Evolutionary conservation across 2,329 filamentous ascomycete species (phyloP).

Genomic region (Colletotrichum tanaceti): DNA sequence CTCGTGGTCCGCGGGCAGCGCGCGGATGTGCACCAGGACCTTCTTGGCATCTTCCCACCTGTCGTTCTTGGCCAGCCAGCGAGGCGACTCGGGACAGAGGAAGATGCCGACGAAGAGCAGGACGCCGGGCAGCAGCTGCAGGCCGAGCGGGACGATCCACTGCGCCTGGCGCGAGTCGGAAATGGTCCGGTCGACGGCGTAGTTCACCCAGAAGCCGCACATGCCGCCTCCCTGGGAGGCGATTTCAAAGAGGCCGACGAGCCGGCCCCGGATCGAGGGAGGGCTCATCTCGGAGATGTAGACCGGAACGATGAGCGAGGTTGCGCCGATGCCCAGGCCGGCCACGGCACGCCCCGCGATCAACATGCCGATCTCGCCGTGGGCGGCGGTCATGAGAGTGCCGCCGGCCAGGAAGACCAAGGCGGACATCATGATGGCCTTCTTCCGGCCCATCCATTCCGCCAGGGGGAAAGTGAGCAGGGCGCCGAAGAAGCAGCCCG

Average conservation of each 20-base stretch:
- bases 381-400: conserved; percentile 51
- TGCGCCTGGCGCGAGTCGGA: conserved; percentile 42
- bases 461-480: conserved; percentile 66
- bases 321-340: conserved; percentile 62
- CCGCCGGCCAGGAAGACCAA: conserved; percentile 62
- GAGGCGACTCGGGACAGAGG: conserved; percentile 53
- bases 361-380: conserved; percentile 62
- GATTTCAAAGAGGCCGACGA: conserved; percentile 63
- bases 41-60: conserved; percentile 52
- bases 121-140: conserved; percentile 54
- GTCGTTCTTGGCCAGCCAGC: conserved; percentile 50
- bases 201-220: conserved; percentile 56
- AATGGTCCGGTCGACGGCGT: conserved; percentile 46
- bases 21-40: conserved; percentile 53
- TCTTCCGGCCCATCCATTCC: conserved; percentile 65
- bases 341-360: conserved; percentile 65
- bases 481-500: conserved; percentile 66
- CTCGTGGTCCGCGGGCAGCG: conserved; percentile 50
- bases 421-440: conserved; percentile 63
- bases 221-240: conserved; percentile 64
- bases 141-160: conserved; percentile 57
- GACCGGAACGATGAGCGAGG: conserved; percentile 65
- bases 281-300: conserved; percentile 69
- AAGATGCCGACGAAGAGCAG: conserved; percentile 50
- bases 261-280: conserved; percentile 62